These are phyloP conservation scores for Alternaria sp. DNA, from an alignment of 2,329 filamentous ascomycete species.

Conservation along the genomic window DNA sequence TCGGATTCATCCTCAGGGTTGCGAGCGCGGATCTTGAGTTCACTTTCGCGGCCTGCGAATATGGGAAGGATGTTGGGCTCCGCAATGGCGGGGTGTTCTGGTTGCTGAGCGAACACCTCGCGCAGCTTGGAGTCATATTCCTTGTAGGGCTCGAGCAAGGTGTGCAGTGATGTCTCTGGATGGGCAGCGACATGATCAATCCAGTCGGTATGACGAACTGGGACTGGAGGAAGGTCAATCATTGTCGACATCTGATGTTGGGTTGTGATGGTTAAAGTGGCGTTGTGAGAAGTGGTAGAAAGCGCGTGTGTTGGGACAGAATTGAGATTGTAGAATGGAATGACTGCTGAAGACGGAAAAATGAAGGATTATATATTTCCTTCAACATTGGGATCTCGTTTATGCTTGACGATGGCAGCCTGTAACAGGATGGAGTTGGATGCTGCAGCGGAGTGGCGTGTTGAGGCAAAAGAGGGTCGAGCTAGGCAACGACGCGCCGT, in stretches of 20 bases:
- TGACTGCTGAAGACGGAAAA: neutral
- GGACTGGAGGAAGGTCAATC: constrained; percentile 46
- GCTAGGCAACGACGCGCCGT: constrained; percentile 5
- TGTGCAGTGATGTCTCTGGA: constrained; percentile 59
- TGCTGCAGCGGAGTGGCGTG: constrained; percentile 26
- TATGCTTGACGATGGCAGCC: neutral
- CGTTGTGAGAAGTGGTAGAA: neutral
- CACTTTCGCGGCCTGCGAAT: constrained; percentile 61
- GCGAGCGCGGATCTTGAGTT: constrained; percentile 68
- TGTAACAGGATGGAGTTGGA: neutral
- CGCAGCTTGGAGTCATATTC: constrained; percentile 71
- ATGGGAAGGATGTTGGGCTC: constrained; percentile 70
- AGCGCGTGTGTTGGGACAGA: neutral
- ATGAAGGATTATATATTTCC: neutral
- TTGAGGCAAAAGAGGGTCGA: constrained; percentile 17
- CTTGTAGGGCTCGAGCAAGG: constrained; percentile 71
- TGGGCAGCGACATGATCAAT: constrained; percentile 63
- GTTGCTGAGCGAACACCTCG: constrained; percentile 72
- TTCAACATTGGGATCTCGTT: neutral
- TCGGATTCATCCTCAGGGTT: constrained; percentile 63
- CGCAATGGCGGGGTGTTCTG: constrained; percentile 63
- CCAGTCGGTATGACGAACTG: constrained; percentile 51
- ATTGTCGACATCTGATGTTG: neutral
- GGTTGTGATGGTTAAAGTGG: constrained; percentile 17
- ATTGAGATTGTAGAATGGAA: neutral